Conservation (phyloP, 345 rosid species). For the Eucalyptus albens region DNA sequence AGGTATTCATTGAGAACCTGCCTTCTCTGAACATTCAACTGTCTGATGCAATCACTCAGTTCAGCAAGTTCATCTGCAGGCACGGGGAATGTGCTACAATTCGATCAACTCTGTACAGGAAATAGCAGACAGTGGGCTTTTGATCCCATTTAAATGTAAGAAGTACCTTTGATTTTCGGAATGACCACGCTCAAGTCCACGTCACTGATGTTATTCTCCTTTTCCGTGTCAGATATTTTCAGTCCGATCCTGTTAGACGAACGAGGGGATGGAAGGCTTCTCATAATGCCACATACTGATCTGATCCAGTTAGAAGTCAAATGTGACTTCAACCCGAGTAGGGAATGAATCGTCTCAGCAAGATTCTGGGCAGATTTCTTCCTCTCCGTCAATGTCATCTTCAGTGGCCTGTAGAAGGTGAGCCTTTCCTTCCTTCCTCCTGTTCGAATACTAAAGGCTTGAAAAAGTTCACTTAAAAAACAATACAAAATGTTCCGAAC, state of each 20-base stretch:
- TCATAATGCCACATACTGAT: conserved; percentile 42
- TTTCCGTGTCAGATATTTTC: not conserved
- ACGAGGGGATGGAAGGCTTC: not conserved
- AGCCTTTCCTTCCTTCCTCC: not conserved
- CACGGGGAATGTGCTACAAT: not conserved
- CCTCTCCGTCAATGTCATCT: not conserved
- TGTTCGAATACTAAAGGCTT: not conserved
- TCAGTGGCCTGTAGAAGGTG: not conserved
- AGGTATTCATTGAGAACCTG: conserved; percentile 54
- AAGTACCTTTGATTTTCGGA: not conserved
- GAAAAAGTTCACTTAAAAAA: not conserved
- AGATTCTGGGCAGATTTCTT: conserved; percentile 25
- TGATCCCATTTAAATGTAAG: not conserved
- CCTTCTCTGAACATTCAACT: conserved; percentile 46
- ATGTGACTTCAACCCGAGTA: conserved; percentile 50
- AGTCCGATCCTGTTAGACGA: not conserved
- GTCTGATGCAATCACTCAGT: conserved; percentile 17
- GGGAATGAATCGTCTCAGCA: conserved; percentile 47
- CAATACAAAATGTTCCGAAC: not conserved
- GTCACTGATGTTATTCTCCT: not conserved
- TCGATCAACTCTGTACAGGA: not conserved
- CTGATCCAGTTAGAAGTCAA: conserved; percentile 49
- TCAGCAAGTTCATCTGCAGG: conserved; percentile 39
- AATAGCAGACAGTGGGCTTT: not conserved
- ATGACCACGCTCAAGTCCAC: not conserved